Base-by-base conservation (phyloP, 768 basidiomycete genomes). In the Calocybe gangraenosa region DNA sequence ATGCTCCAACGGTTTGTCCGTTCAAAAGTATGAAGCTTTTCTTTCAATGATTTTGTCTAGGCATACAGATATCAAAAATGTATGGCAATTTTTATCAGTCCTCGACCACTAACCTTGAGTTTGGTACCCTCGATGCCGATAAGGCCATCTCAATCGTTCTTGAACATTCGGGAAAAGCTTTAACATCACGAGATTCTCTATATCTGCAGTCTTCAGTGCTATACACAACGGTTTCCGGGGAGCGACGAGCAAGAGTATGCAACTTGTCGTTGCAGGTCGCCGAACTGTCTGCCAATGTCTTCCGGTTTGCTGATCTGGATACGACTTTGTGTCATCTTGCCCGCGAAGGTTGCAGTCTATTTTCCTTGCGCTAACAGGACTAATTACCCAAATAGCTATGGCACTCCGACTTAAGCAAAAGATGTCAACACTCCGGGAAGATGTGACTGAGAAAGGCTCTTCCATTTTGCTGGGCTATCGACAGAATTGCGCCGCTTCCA, bases 251-350 rank as follows among this genome's bases (percentile, higher is more conserved):
- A 25, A 72, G 96, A 43, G 81, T 82, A 21, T 76, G 84, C 58
- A 99, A 99, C 55, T 66, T 97, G n/a, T 87, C 85, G 1, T 61
- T 97, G 46, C 83, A 82, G 37, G 82, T 91, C 1, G 86, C 82
- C 2, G 76, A 82, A 31, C 66, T 98, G 51, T 90, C 92, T n/a
- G 90, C 83, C 7, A 93, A 87, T 59, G 82, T 98, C 9, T 99
- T 94, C 69, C 80, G 87, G 40, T 90, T 71, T 63, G 92, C 92
- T 10, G 96, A 99, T 65, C 75, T 92, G 70, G 94, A 98, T 54
- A 77, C 89, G 2, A 79, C 84, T 1, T 72, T 94, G 18, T 76
- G 80, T 34, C 71, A 86, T 61, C 64, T 92, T 49, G 70, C 84
- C 23, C 88, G 92, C 51, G 81, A 88, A 59, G 84, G 95, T 92